Base-by-base conservation (phyloP, 306 rosid genomes). In the Rosa lucieae region DNA sequence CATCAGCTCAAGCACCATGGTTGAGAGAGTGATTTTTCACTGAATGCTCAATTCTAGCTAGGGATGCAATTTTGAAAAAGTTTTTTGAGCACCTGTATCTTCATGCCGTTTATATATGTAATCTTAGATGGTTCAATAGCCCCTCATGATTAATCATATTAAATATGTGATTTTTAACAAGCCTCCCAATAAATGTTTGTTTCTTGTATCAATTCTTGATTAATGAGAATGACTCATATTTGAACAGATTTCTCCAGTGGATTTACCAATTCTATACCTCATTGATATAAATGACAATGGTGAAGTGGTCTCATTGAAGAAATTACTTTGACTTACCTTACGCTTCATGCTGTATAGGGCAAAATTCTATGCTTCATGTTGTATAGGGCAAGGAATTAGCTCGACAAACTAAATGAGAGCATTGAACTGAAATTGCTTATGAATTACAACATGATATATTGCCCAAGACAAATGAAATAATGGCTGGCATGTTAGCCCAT, bases 1-100 rank as follows among this genome's bases (percentile, higher is more conserved):
- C 87, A 59, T 87, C 99, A 10, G 78, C 85, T 42, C 94, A 80
- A 43, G 87, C 86, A 66, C 91, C 90, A 12, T 93, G 98, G 99
- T 59, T 96, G 10, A 91, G 90, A 85, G 99, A 95, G 82, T 91
- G 86, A 89, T 49, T 52, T 52, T 62, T 79, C 78, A 15, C 63
- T n/a, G 1, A 77, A 47, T 70, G 17, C 81, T 47, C 82, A 74
- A 65, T 44, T 59, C 29, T 71, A 70, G 21, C 3, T 17, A 74
- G 65, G 42, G 83, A 46, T 79, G 53, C 76, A 43, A 55, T 79
- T 85, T 86, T 74, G 53, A 83, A 63, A 74, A 79, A 74, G 69
- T 72, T 32, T n/a, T 47, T 58, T 43, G 69, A n/a, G 70, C 61
- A 15, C 6, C 37, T 59, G 8, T 65, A 21, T 40, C 47, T 40